A percentile compares a stretch with the other conserved stretches of the same genome.
These are phyloP conservation scores for Skeletonema marinoi DNA, from an alignment of 108 stramenopile genomes.

Conservation along the genomic window DNA sequence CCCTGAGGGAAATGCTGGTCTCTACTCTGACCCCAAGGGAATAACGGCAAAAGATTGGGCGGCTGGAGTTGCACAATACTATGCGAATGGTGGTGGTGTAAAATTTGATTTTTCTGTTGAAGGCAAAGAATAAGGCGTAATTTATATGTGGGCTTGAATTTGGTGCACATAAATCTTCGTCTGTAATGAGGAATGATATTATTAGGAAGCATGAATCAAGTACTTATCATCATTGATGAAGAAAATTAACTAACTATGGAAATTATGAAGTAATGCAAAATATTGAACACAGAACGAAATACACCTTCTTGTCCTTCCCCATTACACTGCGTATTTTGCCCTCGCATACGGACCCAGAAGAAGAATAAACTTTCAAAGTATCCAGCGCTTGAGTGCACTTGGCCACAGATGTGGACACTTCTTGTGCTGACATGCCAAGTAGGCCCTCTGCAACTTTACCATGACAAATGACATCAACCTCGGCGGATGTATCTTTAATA, in stretches of 20 bases:
- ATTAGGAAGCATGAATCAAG: too few relatives aligned
- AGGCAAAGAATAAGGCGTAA: neutral
- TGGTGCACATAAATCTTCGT: neutral
- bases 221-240: neutral
- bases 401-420: constrained; percentile 4
- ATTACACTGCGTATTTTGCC: constrained; percentile 35
- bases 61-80: constrained; percentile 42
- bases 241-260: neutral
- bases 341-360: constrained; percentile 23
- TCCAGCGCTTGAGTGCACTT: constrained; percentile 16
- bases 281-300: constrained; percentile 34
- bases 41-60: constrained; percentile 34
- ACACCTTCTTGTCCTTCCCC: constrained; percentile 33
- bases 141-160: neutral
- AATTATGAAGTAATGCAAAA: constrained; percentile 16
- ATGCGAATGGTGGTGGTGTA: constrained; percentile 50
- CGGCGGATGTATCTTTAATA: constrained; percentile 48
- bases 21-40: constrained; percentile 7
- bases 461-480: constrained; percentile 50
- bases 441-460: constrained; percentile 44
- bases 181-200: too few relatives aligned
- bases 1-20: neutral
- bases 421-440: constrained; percentile 40
- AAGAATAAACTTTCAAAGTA: constrained; percentile 21
- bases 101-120: constrained; percentile 55